These are phyloP conservation scores for Neospora caninum DNA, from an alignment of 169 alveolate species.

Conservation along the genomic window DNA sequence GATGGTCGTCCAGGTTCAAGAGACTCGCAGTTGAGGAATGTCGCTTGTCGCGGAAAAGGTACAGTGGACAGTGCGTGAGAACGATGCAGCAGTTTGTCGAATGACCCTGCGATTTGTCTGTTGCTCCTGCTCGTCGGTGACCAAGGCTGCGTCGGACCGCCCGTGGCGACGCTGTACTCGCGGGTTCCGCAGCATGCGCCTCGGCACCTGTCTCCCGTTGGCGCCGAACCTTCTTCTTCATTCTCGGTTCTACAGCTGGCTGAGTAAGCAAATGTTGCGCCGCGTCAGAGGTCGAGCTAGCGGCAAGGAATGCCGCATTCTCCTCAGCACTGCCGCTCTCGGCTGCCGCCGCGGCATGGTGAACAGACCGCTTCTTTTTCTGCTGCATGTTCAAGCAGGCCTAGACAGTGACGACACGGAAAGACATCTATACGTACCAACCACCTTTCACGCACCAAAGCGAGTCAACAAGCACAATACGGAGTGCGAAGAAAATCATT, in stretches of 20 bases:
- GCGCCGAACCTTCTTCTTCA: background rate
- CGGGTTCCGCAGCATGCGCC: background rate
- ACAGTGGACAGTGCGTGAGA: conserved; percentile 32
- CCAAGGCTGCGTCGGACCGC: background rate
- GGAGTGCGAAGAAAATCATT: too few relatives aligned
- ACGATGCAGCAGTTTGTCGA: background rate
- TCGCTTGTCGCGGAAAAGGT: background rate
- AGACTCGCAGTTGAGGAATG: background rate
- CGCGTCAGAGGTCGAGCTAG: background rate
- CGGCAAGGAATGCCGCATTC: background rate
- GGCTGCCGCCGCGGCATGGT: background rate
- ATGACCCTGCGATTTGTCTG: background rate
- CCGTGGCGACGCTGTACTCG: background rate
- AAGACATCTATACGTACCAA: too few relatives aligned
- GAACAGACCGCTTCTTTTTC: background rate
- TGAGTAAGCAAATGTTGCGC: background rate
- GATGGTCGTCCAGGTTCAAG: conserved; percentile 11
- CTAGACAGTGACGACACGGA: background rate
- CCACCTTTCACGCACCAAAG: too few relatives aligned
- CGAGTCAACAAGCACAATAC: too few relatives aligned
- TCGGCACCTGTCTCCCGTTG: background rate
- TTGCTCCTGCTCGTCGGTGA: background rate
- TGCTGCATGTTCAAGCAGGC: background rate
- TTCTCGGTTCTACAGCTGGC: background rate
- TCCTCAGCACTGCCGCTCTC: background rate